A percentile compares a stretch with the other conserved stretches of the same genome.
These are phyloP conservation scores for Anthoceros angustus DNA, from an alignment of 225 moss, liverwort and hornwort genomes.

Conservation along the genomic window DNA sequence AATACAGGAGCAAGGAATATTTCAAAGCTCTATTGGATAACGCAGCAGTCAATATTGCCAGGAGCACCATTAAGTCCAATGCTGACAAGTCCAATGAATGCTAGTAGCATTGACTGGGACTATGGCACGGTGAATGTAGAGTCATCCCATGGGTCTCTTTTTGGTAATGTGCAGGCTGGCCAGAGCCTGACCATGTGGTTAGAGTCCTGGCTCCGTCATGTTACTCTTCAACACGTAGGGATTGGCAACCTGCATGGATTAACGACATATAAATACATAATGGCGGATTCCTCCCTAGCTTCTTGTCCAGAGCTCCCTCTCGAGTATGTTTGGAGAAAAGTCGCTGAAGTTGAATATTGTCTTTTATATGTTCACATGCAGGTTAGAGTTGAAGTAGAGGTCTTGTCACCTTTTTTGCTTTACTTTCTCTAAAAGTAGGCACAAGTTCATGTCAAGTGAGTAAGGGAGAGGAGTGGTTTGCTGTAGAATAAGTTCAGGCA, in stretches of 20 bases:
- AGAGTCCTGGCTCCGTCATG: not conserved
- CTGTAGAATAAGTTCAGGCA: too few relatives aligned
- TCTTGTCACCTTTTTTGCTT: too few relatives aligned
- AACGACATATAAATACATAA: not conserved
- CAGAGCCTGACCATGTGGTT: not conserved
- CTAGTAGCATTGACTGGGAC: not conserved
- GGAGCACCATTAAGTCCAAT: not conserved
- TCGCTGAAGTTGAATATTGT: not conserved
- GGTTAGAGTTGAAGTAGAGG: not conserved
- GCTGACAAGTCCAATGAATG: not conserved
- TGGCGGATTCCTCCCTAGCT: not conserved
- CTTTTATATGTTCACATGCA: not conserved
- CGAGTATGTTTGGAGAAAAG: not conserved
- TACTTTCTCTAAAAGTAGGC: too few relatives aligned
- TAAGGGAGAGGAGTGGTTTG: too few relatives aligned
- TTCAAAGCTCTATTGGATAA: not conserved
- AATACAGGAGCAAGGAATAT: not conserved
- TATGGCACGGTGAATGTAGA: not conserved
- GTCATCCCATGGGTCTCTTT: not conserved
- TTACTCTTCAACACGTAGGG: not conserved
- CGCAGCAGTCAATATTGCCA: not conserved
- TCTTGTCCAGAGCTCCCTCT: not conserved
- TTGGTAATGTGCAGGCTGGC: not conserved
- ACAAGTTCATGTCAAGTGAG: too few relatives aligned
- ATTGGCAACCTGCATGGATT: constrained; percentile 2